Conservation (phyloP, 2,329 filamentous ascomycete genomes). For the Apiospora saccharicola region DNA sequence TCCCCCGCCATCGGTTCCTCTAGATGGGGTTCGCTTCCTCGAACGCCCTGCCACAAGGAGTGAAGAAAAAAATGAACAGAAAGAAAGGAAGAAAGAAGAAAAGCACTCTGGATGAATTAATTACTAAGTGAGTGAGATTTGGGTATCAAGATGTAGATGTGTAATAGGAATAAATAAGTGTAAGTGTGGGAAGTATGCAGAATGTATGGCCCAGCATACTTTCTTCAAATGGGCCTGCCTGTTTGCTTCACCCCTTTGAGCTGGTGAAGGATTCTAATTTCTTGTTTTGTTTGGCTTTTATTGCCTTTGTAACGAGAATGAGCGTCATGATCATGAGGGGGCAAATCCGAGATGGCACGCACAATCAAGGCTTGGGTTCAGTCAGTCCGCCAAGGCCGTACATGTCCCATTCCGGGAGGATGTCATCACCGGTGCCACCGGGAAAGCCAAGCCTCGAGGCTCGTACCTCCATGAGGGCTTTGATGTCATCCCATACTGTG, state of each 20-base stretch:
- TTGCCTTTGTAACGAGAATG: not conserved
- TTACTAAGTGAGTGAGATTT: not conserved
- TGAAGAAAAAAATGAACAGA: not conserved
- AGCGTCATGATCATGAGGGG: not conserved
- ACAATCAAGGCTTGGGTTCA: conserved; percentile 32
- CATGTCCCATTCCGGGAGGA: conserved; percentile 51
- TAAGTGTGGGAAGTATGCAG: not conserved
- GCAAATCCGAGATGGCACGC: not conserved
- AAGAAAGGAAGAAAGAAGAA: not conserved
- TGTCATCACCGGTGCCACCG: conserved; percentile 18
- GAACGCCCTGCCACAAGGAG: conserved; percentile 1
- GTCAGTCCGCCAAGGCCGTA: conserved; percentile 56
- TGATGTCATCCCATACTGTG: conserved; percentile 27
- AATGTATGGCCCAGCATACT: conserved; percentile 15
- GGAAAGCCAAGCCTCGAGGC: conserved; percentile 18
- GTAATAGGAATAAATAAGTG: not conserved
- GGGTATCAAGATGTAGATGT: conserved; percentile 5
- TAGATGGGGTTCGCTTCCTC: not conserved
- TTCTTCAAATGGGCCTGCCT: conserved; percentile 8
- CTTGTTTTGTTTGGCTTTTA: not conserved
- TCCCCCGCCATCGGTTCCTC: not conserved
- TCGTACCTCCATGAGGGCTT: conserved; percentile 25
- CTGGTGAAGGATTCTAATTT: not conserved
- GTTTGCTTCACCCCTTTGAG: not conserved
- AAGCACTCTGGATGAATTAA: not conserved